These are phyloP conservation scores for Endoconidiophora polonica DNA, from an alignment of 2,329 filamentous ascomycete species.

Conservation along the genomic window DNA sequence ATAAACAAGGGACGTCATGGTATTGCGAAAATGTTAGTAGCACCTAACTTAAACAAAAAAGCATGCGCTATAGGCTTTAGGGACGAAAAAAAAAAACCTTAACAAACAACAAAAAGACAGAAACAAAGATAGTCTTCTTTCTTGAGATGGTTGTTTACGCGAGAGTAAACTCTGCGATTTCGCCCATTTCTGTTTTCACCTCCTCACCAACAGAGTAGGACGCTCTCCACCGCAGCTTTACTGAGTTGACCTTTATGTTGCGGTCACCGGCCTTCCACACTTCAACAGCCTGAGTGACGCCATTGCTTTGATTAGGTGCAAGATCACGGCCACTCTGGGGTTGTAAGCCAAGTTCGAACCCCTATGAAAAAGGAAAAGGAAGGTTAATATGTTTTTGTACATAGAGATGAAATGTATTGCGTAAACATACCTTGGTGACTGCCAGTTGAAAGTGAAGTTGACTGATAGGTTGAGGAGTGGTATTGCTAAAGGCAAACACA, in stretches of 20 bases:
- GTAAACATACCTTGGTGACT: slow-evolving; percentile 61
- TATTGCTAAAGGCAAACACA: slow-evolving; percentile 71
- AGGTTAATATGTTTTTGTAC: slow-evolving; percentile 12
- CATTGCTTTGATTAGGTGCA: slow-evolving; percentile 51
- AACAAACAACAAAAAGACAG: neutral
- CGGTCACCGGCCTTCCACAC: slow-evolving; percentile 56
- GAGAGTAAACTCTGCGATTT: slow-evolving; percentile 64
- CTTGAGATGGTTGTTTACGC: slow-evolving; percentile 26
- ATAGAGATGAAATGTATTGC: neutral
- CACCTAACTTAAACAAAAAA: neutral
- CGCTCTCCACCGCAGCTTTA: slow-evolving; percentile 81
- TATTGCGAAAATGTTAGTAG: too few relatives aligned
- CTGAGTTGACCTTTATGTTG: slow-evolving; percentile 51
- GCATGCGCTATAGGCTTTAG: neutral
- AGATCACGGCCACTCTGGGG: slow-evolving; percentile 72
- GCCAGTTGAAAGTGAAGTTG: slow-evolving; percentile 84
- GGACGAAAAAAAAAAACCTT: neutral
- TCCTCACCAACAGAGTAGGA: slow-evolving; percentile 57
- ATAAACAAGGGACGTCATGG: too few relatives aligned
- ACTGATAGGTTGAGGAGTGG: slow-evolving; percentile 49
- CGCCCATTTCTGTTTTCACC: slow-evolving; percentile 63
- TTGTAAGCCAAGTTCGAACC: slow-evolving; percentile 63
- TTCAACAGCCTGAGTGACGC: slow-evolving; percentile 67
- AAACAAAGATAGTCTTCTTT: neutral
- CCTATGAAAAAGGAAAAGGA: slow-evolving; percentile 29